Evolutionary conservation across 352 stramenopile genomes (phyloP), one percentile per base, ranked within the genome.

Genomic region (Pythium grandisporangium): DNA sequence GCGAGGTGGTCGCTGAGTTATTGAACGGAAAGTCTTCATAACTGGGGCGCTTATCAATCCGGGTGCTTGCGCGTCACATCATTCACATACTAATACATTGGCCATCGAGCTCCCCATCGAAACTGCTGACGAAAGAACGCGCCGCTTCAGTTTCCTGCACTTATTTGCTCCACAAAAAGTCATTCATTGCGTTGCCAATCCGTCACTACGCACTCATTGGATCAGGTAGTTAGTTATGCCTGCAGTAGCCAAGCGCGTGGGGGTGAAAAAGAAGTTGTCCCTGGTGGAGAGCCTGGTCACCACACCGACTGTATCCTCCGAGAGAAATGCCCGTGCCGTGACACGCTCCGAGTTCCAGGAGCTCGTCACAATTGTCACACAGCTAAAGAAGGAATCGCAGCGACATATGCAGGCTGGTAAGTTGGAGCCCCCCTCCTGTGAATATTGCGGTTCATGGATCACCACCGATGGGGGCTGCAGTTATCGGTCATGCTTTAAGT

Each of bases 1-100:
- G 71, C 3, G 74, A 97, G 17, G 53, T 63, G 23, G 78, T 95
- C 14, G 37, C 80, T 11, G 46, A 60, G 6, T 70, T 86, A 45
- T 25, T 91, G 4, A 32, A 61, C 24, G 42, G 14, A 32, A 32
- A 8, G 27, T 32, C 27, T 32, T 14, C 8, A 32, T 32, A 32
- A 14, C 27, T 32, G 27, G 8, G 10, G 27, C 27, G 27, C 14
- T 14, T 32, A 14, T 32, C 27, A 32, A 32, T 14, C 14, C 14
- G 27, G 14, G n/a, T n/a, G 27, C 27, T 32, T 14, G 27, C 10
- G 27, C 10, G n/a, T n/a, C n/a, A n/a, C n/a, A n/a, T n/a, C n/a
- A n/a, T n/a, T n/a, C n/a, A n/a, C n/a, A n/a, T n/a, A n/a, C n/a
- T n/a, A n/a, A n/a, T n/a, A n/a, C n/a, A n/a, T n/a, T n/a, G n/a